phyloP scores from a whole-genome alignment of 768 basidiomycete species.

The Xerocomellus chrysenteron region DNA sequence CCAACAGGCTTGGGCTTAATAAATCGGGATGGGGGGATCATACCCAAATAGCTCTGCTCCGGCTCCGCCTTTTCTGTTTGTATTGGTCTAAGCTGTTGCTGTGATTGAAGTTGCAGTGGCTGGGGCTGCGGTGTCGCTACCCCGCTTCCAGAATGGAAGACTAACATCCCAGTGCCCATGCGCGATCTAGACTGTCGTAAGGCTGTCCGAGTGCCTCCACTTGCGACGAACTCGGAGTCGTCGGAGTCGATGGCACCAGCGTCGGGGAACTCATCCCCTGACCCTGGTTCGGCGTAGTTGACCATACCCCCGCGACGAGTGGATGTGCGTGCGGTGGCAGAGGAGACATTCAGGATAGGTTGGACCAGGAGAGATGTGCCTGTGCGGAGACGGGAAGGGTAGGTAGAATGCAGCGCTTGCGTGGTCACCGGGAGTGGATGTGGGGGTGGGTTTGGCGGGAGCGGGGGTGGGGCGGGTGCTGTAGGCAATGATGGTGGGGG shows the following conservation, averaged over 20 bases:
- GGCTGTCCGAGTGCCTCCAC: slow-evolving; percentile 59
- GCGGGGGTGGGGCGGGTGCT: slow-evolving; percentile 28
- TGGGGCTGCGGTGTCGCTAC: slow-evolving; percentile 35
- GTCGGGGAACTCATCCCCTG: slow-evolving; percentile 78
- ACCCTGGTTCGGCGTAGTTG: slow-evolving; percentile 86
- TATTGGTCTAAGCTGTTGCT: slow-evolving; percentile 17
- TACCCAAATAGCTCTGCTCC: slow-evolving; percentile 88
- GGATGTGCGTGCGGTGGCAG: slow-evolving; percentile 44
- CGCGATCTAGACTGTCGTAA: slow-evolving; percentile 47
- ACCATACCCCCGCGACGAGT: slow-evolving; percentile 67
- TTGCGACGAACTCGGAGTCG: slow-evolving; percentile 78
- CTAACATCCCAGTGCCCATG: slow-evolving; percentile 48
- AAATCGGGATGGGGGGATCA: slow-evolving; percentile 77
- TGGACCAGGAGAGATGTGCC: slow-evolving; percentile 90
- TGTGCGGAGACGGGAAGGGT: slow-evolving; percentile 86
- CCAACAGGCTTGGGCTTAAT: slow-evolving; percentile 59
- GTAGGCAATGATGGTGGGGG: slow-evolving; percentile 32
- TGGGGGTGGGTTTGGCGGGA: slow-evolving; percentile 48
- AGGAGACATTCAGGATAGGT: slow-evolving; percentile 58
- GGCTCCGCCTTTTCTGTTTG: slow-evolving; percentile 55
- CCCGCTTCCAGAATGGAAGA: slow-evolving; percentile 55
- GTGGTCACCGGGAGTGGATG: slow-evolving; percentile 57
- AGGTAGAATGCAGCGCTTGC: slow-evolving; percentile 80
- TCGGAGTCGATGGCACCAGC: slow-evolving; percentile 82
- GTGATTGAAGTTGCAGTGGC: slow-evolving; percentile 15